Evolutionary conservation across 495 filamentous ascomycete species (phyloP).

Genomic region (Lophiostoma macrostomum): DNA sequence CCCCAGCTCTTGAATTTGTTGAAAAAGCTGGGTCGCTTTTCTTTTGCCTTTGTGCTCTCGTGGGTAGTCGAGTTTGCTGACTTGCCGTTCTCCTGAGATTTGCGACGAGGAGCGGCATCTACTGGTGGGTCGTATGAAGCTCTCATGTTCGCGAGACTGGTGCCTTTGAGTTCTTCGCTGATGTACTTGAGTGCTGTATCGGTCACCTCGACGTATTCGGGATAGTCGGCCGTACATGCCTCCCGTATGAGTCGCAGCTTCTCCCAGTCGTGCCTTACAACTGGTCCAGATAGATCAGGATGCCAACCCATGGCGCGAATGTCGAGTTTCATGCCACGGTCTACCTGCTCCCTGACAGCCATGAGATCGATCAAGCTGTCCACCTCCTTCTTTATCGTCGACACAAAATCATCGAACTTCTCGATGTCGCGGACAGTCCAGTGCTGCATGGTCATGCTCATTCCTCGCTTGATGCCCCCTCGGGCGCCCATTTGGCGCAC

Average conservation of each 20-base stretch:
- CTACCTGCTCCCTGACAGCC: slow-evolving; percentile 36
- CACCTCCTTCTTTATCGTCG: slow-evolving; percentile 30
- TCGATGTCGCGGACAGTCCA: slow-evolving; percentile 35
- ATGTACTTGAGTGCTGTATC: slow-evolving; percentile 28
- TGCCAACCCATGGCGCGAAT: slow-evolving; percentile 41
- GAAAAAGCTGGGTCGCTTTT: slow-evolving; percentile 20
- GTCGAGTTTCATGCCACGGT: slow-evolving; percentile 37
- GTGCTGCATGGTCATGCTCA: slow-evolving; percentile 32
- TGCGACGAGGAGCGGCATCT: background rate
- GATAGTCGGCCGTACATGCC: slow-evolving; percentile 31
- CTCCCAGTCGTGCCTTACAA: slow-evolving; percentile 23
- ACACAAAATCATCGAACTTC: slow-evolving; percentile 34
- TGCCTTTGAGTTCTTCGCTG: slow-evolving; percentile 18
- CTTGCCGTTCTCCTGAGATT: background rate
- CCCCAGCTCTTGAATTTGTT: slow-evolving; percentile 11
- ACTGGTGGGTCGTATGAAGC: background rate
- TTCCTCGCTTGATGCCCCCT: slow-evolving; percentile 7
- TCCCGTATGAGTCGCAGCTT: slow-evolving; percentile 38
- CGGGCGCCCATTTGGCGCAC: slow-evolving; percentile 20
- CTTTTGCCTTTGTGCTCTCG: background rate
- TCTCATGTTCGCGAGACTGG: slow-evolving; percentile 5
- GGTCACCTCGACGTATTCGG: slow-evolving; percentile 33
- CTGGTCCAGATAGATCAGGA: slow-evolving; percentile 17
- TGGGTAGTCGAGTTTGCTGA: background rate
- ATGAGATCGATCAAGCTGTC: slow-evolving; percentile 35